These are phyloP conservation scores for Tetrahymena elliotti DNA, from an alignment of 73 alveolate species.

Conservation along the genomic window DNA sequence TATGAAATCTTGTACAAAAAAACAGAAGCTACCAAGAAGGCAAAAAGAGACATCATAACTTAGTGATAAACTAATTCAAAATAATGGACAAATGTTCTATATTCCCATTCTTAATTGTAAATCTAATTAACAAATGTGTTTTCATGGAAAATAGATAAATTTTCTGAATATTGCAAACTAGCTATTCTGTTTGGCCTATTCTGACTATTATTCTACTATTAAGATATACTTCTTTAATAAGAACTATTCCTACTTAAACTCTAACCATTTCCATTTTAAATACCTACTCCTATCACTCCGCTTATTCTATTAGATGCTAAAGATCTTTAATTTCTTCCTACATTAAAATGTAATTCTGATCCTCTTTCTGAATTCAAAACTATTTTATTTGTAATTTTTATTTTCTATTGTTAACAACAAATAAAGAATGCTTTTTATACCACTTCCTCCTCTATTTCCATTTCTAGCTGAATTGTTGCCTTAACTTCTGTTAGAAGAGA, in stretches of 20 bases:
- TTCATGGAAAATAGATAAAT: background rate
- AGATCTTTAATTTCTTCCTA: background rate
- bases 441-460: background rate
- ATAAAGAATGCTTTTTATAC: background rate
- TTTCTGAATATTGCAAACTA: background rate
- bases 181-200: background rate
- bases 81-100: background rate
- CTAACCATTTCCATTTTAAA: background rate
- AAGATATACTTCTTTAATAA: background rate
- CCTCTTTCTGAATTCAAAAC: background rate
- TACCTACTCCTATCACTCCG: background rate
- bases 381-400: background rate
- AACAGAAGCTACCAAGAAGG: background rate
- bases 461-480: background rate
- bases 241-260: background rate
- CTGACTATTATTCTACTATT: background rate
- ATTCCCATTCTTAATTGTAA: background rate
- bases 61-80: background rate
- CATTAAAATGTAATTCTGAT: background rate
- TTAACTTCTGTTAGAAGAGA: background rate
- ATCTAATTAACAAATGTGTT: background rate
- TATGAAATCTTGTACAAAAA: background rate
- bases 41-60: background rate
- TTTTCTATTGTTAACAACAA: background rate
- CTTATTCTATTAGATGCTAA: background rate